Conservation (phyloP, 2,329 filamentous ascomycete genomes). For the Geosmithia flava region DNA sequence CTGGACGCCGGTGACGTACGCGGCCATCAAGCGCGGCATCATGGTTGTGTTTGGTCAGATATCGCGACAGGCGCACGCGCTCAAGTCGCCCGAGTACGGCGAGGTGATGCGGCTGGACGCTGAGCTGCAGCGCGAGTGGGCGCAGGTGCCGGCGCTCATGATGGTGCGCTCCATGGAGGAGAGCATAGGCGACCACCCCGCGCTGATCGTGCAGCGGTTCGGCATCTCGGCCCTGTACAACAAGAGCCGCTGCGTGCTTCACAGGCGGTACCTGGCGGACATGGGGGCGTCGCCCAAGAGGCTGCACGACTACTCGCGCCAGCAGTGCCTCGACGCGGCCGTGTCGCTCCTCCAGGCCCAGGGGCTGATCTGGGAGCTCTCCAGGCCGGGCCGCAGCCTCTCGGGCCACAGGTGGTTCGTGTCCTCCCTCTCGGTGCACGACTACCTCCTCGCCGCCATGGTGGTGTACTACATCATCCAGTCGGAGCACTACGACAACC, state of each 20-base stretch:
- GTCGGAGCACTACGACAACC: slow-evolving; percentile 26
- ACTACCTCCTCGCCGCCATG: slow-evolving; percentile 38
- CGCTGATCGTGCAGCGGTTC: slow-evolving; percentile 37
- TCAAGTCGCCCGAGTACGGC: slow-evolving; percentile 31
- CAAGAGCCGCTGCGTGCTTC: slow-evolving; percentile 42
- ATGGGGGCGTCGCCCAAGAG: slow-evolving; percentile 16
- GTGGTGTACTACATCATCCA: slow-evolving; percentile 24
- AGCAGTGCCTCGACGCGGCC: slow-evolving; percentile 36
- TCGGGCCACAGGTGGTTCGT: slow-evolving; percentile 31
- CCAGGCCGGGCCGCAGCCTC: slow-evolving; percentile 28
- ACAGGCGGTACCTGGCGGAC: slow-evolving; percentile 33
- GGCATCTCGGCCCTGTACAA: slow-evolving; percentile 39
- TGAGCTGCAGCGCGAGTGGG: slow-evolving; percentile 31
- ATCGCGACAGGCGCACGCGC: slow-evolving; percentile 33
- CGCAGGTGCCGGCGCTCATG: slow-evolving; percentile 32
- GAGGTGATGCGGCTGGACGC: slow-evolving; percentile 36
- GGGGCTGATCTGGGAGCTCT: slow-evolving; percentile 29
- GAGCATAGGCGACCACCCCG: slow-evolving; percentile 32
- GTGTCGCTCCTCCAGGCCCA: slow-evolving; percentile 35
- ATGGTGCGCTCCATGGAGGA: slow-evolving; percentile 33
- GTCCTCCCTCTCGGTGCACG: slow-evolving; percentile 28
- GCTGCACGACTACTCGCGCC: slow-evolving; percentile 30
- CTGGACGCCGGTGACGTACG: slow-evolving; percentile 36
- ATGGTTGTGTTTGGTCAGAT: slow-evolving; percentile 36
- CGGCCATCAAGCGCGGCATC: slow-evolving; percentile 36